phyloP scores from a whole-genome alignment of 331 rosid species.

The Acacia pycnantha region DNA sequence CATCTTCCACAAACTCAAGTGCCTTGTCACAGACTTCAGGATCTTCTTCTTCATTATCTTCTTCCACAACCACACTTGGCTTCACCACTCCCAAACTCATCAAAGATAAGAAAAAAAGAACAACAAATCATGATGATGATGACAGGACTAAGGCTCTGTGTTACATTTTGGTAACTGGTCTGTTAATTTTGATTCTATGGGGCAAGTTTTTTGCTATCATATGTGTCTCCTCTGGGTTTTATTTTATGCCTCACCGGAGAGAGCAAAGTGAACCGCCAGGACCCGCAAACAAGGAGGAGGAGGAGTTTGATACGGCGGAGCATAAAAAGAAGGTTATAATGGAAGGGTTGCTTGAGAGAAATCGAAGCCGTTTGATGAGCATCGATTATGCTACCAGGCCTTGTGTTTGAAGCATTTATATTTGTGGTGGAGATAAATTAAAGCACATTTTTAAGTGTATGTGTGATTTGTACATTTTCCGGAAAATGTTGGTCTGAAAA shows the following conservation, averaged over 20 bases:
- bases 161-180: background rate
- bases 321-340: constrained; percentile 1
- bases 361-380: background rate
- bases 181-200: background rate
- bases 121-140: background rate
- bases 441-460: background rate
- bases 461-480: background rate
- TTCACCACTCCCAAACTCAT: background rate
- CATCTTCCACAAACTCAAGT: background rate
- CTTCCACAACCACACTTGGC: background rate
- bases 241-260: background rate
- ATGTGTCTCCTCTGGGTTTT: background rate
- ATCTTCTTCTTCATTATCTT: background rate
- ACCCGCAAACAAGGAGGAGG: background rate
- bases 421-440: background rate
- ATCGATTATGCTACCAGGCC: background rate
- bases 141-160: background rate
- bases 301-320: background rate
- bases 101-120: background rate
- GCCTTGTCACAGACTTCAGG: background rate
- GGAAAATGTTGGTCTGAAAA: background rate
- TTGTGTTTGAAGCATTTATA: background rate
- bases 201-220: background rate
- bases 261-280: background rate
- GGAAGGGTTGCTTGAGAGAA: constrained; percentile 6